A percentile compares a stretch with the other conserved stretches of the same genome.
Evolutionary conservation across 2,329 filamentous ascomycete species (phyloP).

Genomic region (Botrytis squamosa): DNA sequence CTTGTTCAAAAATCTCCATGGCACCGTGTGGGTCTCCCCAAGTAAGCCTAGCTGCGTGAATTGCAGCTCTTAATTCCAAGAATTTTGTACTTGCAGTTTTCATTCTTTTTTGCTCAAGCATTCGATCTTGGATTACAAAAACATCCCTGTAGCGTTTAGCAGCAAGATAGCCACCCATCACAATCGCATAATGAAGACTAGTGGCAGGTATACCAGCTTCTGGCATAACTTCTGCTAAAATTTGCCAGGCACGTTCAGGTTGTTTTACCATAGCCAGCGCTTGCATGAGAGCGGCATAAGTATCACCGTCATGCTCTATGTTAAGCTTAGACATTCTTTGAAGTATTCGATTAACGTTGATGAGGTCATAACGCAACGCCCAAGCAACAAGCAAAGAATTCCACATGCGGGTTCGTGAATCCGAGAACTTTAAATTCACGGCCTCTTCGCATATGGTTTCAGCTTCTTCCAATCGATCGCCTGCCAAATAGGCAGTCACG

Average conservation of each 20-base stretch:
- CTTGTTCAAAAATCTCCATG: slow-evolving; percentile 34
- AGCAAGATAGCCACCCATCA: slow-evolving; percentile 49
- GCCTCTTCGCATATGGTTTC: slow-evolving; percentile 58
- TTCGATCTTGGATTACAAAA: slow-evolving; percentile 45
- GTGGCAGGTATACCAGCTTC: slow-evolving; percentile 45
- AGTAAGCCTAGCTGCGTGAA: slow-evolving; percentile 3
- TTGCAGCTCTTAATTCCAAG: slow-evolving; percentile 41
- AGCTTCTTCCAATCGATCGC: slow-evolving; percentile 54
- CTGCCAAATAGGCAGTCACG: slow-evolving; percentile 65
- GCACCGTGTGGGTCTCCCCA: slow-evolving; percentile 22
- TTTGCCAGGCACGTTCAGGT: slow-evolving; percentile 54
- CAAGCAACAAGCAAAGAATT: slow-evolving; percentile 73
- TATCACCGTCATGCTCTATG: slow-evolving; percentile 54
- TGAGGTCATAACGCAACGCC: slow-evolving; percentile 60
- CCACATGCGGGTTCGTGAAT: slow-evolving; percentile 66
- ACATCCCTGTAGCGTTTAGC: slow-evolving; percentile 46
- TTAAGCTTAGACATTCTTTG: slow-evolving; percentile 52
- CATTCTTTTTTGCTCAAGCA: slow-evolving; percentile 43
- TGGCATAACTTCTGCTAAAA: slow-evolving; percentile 52
- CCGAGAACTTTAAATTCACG: slow-evolving; percentile 49
- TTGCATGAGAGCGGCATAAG: slow-evolving; percentile 62
- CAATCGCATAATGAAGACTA: slow-evolving; percentile 52
- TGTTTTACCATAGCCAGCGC: slow-evolving; percentile 52
- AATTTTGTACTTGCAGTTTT: slow-evolving; percentile 46
- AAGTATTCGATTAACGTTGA: slow-evolving; percentile 53